Conservation (phyloP, 148 eudicot genomes). For the Suaeda aralocaspica region DNA sequence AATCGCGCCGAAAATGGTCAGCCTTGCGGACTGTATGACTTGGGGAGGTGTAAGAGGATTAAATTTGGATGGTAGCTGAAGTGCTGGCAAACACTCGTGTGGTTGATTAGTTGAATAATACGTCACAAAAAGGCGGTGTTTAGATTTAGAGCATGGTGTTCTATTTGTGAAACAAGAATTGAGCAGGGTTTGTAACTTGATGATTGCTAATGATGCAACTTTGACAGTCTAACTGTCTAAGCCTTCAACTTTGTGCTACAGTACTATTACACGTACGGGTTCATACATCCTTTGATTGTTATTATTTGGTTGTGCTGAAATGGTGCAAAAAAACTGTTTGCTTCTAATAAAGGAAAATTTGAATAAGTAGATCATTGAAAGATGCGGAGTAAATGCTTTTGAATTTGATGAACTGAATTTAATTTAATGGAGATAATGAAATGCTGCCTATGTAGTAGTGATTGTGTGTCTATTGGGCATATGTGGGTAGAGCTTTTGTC, state of each 20-base stretch:
- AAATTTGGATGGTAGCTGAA: background rate
- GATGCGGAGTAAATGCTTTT: background rate
- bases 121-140: background rate
- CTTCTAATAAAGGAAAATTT: background rate
- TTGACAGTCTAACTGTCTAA: background rate
- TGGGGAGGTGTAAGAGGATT: background rate
- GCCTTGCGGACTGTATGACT: background rate
- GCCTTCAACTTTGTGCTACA: background rate
- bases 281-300: background rate
- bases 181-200: background rate
- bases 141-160: background rate
- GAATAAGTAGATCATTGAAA: background rate
- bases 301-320: background rate
- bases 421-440: no score
- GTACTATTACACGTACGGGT: background rate
- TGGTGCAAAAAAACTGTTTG: background rate
- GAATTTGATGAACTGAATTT: background rate
- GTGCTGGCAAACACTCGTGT: background rate
- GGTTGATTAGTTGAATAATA: background rate
- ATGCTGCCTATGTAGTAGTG: no score
- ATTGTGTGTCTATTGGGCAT: background rate
- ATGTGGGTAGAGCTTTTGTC: background rate
- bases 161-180: background rate
- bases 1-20: background rate
- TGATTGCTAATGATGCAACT: background rate